A percentile compares a stretch with the other conserved stretches of the same genome.
These are phyloP conservation scores for Vanderwaltozyma polyspora DNA, from an alignment of 805 yeast genomes.

Conservation along the genomic window DNA sequence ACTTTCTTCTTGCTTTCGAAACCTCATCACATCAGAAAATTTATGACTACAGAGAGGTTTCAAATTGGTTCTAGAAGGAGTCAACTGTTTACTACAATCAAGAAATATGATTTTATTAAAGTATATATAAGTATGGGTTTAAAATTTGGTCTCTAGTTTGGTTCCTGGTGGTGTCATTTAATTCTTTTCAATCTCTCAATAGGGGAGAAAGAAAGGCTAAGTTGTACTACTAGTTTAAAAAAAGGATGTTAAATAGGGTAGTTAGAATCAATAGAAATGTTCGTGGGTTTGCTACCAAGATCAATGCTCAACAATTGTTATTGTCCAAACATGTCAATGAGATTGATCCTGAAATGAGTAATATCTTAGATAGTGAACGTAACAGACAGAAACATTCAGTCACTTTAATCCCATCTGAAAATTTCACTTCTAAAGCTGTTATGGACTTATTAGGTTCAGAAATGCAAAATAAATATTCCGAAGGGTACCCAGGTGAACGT, in stretches of 20 bases:
- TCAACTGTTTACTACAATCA: no score
- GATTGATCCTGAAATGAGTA: slow-evolving; percentile 76
- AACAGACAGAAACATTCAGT: slow-evolving; percentile 85
- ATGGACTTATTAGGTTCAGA: slow-evolving; percentile 91
- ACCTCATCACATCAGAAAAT: no score
- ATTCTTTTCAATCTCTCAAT: no score
- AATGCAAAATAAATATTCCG: slow-evolving; percentile 96
- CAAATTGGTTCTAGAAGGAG: no score
- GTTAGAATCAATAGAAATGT: background rate
- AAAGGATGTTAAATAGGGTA: background rate
- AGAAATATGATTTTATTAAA: no score
- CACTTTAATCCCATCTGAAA: slow-evolving; percentile 89
- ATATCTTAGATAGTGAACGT: slow-evolving; percentile 65
- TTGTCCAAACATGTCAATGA: slow-evolving; percentile 54
- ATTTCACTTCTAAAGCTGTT: slow-evolving; percentile 90
- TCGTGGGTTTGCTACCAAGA: slow-evolving; percentile 3
- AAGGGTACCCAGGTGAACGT: slow-evolving; percentile 96
- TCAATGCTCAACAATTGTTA: slow-evolving; percentile 23
- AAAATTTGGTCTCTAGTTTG: no score
- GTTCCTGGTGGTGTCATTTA: no score
- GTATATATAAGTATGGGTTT: no score
- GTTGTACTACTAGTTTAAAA: no score
- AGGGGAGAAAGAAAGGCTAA: no score
- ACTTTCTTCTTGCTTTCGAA: no score
- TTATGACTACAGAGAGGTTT: no score